These are phyloP conservation scores for Phytophthora melonis DNA, from an alignment of 352 stramenopile species.

Conservation along the genomic window DNA sequence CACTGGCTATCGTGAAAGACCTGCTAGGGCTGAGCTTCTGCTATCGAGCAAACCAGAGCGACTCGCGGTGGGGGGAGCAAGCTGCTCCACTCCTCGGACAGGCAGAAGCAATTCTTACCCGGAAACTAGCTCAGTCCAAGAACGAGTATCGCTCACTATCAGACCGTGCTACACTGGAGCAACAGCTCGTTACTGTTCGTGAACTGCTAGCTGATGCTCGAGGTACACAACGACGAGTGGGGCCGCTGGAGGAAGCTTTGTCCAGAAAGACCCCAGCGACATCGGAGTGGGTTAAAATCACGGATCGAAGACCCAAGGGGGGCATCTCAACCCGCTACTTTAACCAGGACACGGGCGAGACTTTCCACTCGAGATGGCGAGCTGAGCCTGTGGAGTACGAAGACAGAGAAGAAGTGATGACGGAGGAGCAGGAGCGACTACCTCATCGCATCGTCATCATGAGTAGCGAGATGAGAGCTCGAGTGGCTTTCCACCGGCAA, in stretches of 20 bases:
- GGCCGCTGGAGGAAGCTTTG: conserved; percentile 42
- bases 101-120: conserved; percentile 31
- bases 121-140: conserved; percentile 19
- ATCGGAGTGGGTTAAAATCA: conserved; percentile 65
- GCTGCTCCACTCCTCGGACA: conserved; percentile 26
- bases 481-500: conserved; percentile 17
- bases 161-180: conserved; percentile 18
- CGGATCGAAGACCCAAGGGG: conserved; percentile 7
- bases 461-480: conserved; percentile 36
- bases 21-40: conserved; percentile 50
- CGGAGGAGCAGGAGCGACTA: conserved; percentile 32
- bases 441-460: conserved; percentile 59
- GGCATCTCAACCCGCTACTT: conserved; percentile 46
- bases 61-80: conserved; percentile 24
- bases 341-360: conserved; percentile 73
- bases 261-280: conserved; percentile 53
- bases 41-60: conserved; percentile 46
- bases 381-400: conserved; percentile 72
- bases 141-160: conserved; percentile 19
- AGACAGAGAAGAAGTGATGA: conserved; percentile 32
- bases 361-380: conserved; percentile 21
- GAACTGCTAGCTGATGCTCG: conserved; percentile 21
- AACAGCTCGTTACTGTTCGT: conserved; percentile 25
- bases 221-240: conserved; percentile 5
- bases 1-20: conserved; percentile 37